phyloP scores from a whole-genome alignment of 2,329 filamentous ascomycete species.

The Hypoxylon sp. region DNA sequence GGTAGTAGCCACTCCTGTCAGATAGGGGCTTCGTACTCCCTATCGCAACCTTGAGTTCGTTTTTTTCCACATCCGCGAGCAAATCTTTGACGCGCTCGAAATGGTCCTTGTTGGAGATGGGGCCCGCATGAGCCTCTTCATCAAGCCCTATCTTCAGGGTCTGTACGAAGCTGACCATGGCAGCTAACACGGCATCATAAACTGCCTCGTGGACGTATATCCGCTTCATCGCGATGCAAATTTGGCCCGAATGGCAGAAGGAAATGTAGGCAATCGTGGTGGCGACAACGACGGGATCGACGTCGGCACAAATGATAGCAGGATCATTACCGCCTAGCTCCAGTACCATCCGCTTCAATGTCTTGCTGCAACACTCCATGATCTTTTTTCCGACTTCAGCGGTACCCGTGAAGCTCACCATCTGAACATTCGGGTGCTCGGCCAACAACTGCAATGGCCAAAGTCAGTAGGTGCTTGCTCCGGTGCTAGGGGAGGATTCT shows the following conservation, averaged over 20 bases:
- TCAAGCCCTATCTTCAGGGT: constrained; percentile 35
- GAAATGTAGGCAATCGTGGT: constrained; percentile 4
- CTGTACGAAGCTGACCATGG: constrained; percentile 55
- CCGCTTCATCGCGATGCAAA: constrained; percentile 64
- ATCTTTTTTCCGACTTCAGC: constrained; percentile 72
- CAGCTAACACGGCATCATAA: constrained; percentile 56
- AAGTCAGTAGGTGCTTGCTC: background rate
- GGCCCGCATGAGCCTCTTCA: background rate
- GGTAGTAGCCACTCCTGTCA: constrained; percentile 64
- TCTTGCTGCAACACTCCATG: constrained; percentile 67
- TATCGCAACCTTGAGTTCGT: constrained; percentile 39
- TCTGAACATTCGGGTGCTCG: constrained; percentile 69
- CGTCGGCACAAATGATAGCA: constrained; percentile 69
- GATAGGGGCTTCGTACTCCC: constrained; percentile 14
- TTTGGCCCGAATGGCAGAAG: constrained; percentile 64
- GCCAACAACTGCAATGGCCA: constrained; percentile 59
- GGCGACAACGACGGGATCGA: constrained; percentile 58
- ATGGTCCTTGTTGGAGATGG: constrained; percentile 46
- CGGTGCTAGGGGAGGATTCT: no score
- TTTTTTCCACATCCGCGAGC: constrained; percentile 43
- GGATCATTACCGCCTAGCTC: constrained; percentile 64
- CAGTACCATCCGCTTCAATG: constrained; percentile 71
- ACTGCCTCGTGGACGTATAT: constrained; percentile 68
- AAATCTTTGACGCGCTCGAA: constrained; percentile 47
- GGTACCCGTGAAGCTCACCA: constrained; percentile 75